Percentiles rank a stretch among this genome's conserved stretches.
Evolutionary conservation across 2,329 filamentous ascomycete genomes (phyloP).

Genomic region (Capronia americana): DNA sequence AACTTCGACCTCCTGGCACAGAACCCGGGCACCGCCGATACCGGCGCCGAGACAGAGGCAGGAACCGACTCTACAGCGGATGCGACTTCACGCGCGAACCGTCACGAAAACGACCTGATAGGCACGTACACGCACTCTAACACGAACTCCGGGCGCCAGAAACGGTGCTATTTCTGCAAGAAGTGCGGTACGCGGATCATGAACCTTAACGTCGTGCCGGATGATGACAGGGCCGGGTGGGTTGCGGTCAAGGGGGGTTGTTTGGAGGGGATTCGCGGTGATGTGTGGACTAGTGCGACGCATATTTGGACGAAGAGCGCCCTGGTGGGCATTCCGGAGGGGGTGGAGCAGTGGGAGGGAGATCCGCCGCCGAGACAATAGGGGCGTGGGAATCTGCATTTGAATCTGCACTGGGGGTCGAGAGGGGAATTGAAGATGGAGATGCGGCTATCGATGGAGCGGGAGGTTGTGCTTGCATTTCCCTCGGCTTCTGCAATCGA

Average conservation of each 20-base stretch:
- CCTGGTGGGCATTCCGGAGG: conserved; percentile 72
- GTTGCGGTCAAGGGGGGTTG: conserved; percentile 72
- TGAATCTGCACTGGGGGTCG: neutral
- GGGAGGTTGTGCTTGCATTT: no score
- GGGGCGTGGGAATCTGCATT: neutral
- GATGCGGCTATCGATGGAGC: neutral
- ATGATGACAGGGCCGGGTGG: conserved; percentile 65
- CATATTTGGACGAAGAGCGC: conserved; percentile 73
- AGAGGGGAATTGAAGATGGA: neutral
- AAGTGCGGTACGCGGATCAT: conserved; percentile 70
- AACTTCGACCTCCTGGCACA: conserved; percentile 60
- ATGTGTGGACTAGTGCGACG: conserved; percentile 62
- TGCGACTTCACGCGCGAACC: neutral
- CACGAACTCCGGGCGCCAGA: conserved; percentile 62
- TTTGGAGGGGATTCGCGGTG: conserved; percentile 67
- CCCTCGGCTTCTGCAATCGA: no score
- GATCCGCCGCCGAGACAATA: conserved; percentile 48
- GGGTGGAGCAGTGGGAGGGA: conserved; percentile 63
- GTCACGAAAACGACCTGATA: conserved; percentile 28
- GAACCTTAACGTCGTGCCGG: conserved; percentile 62
- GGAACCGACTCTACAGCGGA: conserved; percentile 9
- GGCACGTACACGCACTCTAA: conserved; percentile 57
- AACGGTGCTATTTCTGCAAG: conserved; percentile 72
- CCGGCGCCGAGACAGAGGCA: no score
- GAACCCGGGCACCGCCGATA: conserved; percentile 41